Evolutionary conservation across 2,329 filamentous ascomycete species (phyloP).

Genomic region (Plectosphaerella plurivora): DNA sequence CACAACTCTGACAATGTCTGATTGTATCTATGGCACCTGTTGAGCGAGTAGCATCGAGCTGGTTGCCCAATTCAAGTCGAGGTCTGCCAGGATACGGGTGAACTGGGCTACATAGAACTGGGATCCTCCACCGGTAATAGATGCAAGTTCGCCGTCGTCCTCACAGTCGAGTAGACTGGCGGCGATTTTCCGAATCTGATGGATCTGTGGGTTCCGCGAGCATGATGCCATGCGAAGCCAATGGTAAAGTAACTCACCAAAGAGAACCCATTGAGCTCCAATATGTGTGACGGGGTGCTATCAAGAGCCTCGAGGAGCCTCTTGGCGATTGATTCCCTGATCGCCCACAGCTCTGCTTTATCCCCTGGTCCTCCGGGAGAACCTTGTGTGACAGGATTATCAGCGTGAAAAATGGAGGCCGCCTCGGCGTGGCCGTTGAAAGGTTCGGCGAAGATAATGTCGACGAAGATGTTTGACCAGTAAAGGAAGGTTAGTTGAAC

Average conservation of each 20-base stretch:
- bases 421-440: background rate
- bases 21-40: too few relatives aligned
- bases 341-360: background rate
- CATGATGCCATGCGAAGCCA: background rate
- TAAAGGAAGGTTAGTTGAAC: background rate
- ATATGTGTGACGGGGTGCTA: background rate
- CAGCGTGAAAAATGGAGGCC: too few relatives aligned
- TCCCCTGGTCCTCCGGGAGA: background rate
- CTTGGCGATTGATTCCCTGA: background rate
- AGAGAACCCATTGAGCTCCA: background rate
- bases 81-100: background rate
- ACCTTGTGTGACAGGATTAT: too few relatives aligned
- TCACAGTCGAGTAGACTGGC: background rate
- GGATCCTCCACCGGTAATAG: background rate
- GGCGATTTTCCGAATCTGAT: slow-evolving; percentile 1
- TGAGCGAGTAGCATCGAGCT: background rate
- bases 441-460: background rate
- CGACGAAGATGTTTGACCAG: background rate
- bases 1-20: too few relatives aligned
- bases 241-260: background rate
- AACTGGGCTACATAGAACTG: background rate
- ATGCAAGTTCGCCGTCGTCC: background rate
- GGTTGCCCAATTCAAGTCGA: background rate
- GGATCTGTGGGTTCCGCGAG: background rate
- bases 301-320: background rate